Conservation (phyloP, 805 yeast species). For the Clavispora carvajalis region DNA sequence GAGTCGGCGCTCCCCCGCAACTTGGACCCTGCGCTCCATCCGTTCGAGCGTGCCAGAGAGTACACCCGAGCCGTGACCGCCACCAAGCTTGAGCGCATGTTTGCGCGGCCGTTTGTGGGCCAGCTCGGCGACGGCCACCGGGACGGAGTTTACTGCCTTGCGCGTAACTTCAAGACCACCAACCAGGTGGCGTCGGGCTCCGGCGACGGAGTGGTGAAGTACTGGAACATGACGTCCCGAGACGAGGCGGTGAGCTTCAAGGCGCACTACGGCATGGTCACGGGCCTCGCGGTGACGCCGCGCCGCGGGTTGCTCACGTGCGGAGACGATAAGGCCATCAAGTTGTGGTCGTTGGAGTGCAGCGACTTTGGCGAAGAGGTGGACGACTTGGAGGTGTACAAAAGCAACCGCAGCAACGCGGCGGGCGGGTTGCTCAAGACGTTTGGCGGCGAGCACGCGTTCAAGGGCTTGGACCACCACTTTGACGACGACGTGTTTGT, state of each 20-base stretch:
- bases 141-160: constrained; percentile 87
- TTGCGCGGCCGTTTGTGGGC: constrained; percentile 95
- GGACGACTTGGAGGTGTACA: constrained; percentile 28
- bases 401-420: constrained; percentile 20
- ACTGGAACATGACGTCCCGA: constrained; percentile 84
- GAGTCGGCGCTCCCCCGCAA: constrained; percentile 84
- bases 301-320: constrained; percentile 62
- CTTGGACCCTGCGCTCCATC: constrained; percentile 90
- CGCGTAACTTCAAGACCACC: constrained; percentile 66
- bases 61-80: constrained; percentile 93
- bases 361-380: constrained; percentile 43
- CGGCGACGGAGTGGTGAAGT: constrained; percentile 92
- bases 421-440: constrained; percentile 66
- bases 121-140: constrained; percentile 93
- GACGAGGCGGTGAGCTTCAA: constrained; percentile 70
- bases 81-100: constrained; percentile 91
- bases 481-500: constrained; percentile 67
- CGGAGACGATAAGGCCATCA: constrained; percentile 85
- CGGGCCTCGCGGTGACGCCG: constrained; percentile 75
- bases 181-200: constrained; percentile 84
- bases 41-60: constrained; percentile 95
- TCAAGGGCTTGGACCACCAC: constrained; percentile 84
- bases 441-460: constrained; percentile 76
- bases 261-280: constrained; percentile 87
- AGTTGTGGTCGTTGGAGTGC: constrained; percentile 75